Evolutionary conservation across 352 stramenopile genomes (phyloP).

Genomic region (Phytophthora pluvialis): DNA sequence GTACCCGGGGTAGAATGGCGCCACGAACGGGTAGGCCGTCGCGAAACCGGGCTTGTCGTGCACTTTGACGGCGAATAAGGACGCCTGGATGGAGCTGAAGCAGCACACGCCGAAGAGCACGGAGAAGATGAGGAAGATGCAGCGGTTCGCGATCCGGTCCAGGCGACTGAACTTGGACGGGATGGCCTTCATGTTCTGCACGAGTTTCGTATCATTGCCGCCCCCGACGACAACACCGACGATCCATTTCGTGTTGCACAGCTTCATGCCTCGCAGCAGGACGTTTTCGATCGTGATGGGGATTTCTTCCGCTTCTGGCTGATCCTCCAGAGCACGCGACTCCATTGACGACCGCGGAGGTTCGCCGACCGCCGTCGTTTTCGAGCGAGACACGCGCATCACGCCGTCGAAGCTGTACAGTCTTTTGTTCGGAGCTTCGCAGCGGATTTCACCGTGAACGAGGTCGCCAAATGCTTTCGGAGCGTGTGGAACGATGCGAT

Average conservation of each 20-base stretch:
- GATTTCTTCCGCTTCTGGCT: slow-evolving; percentile 57
- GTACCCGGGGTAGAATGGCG: slow-evolving; percentile 38
- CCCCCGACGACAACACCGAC: slow-evolving; percentile 81
- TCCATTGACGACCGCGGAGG: background rate
- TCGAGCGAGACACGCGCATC: slow-evolving; percentile 48
- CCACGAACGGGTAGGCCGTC: slow-evolving; percentile 39
- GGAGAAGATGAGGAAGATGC: slow-evolving; percentile 86
- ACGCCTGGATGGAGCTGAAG: slow-evolving; percentile 70
- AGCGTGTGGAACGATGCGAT: slow-evolving; percentile 43
- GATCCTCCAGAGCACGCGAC: background rate
- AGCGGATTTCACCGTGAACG: slow-evolving; percentile 71
- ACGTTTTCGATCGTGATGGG: slow-evolving; percentile 85
- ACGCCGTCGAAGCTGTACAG: slow-evolving; percentile 86
- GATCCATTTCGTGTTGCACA: slow-evolving; percentile 87
- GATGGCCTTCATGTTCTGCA: slow-evolving; percentile 88
- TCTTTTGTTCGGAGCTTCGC: slow-evolving; percentile 80
- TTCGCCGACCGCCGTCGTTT: slow-evolving; percentile 17
- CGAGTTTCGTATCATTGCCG: slow-evolving; percentile 82
- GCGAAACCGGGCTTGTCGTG: slow-evolving; percentile 29
- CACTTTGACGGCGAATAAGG: slow-evolving; percentile 50
- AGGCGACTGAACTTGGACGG: slow-evolving; percentile 88
- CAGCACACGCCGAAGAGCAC: slow-evolving; percentile 76
- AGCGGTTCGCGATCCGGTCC: slow-evolving; percentile 79
- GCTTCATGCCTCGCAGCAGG: slow-evolving; percentile 79
- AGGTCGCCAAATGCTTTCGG: slow-evolving; percentile 56